These are phyloP conservation scores for Exophiala sp. DNA, from an alignment of 2,329 filamentous ascomycete species.

Conservation along the genomic window DNA sequence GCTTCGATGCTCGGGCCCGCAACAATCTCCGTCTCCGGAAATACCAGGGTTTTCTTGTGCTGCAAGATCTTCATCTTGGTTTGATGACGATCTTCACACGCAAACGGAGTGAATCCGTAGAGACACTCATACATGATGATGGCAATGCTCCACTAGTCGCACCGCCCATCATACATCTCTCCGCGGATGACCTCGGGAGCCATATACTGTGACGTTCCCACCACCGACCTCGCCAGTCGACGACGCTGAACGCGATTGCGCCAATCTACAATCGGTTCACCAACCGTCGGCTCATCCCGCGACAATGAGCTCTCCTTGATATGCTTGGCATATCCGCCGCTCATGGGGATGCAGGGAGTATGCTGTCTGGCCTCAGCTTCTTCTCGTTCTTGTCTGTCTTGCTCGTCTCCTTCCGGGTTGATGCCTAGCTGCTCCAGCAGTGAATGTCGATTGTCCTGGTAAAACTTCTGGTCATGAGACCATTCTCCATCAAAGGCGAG, in stretches of 20 bases:
- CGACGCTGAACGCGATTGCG: conserved; percentile 64
- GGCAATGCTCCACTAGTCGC: conserved; percentile 95
- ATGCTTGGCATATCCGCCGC: neutral
- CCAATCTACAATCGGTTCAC: conserved; percentile 59
- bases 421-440: conserved; percentile 72
- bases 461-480: conserved; percentile 84
- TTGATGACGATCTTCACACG: conserved; percentile 69
- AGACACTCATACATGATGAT: conserved; percentile 93
- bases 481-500: conserved; percentile 93
- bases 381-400: conserved; percentile 57
- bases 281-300: conserved; percentile 13
- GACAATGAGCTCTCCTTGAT: neutral
- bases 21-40: conserved; percentile 53
- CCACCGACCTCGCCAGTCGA: conserved; percentile 72
- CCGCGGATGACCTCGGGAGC: conserved; percentile 86
- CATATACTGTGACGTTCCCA: conserved; percentile 98
- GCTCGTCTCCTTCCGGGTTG: conserved; percentile 63
- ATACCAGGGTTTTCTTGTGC: conserved; percentile 63
- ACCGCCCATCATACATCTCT: conserved; percentile 79
- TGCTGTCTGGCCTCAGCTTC: conserved; percentile 37
- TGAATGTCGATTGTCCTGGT: conserved; percentile 72
- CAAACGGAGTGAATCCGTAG: conserved; percentile 86
- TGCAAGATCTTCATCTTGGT: conserved; percentile 82
- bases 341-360: neutral
- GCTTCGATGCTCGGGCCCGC: conserved; percentile 51